These are phyloP conservation scores for Cyamopsis tetragonoloba DNA, from an alignment of 306 rosid species.

Conservation along the genomic window DNA sequence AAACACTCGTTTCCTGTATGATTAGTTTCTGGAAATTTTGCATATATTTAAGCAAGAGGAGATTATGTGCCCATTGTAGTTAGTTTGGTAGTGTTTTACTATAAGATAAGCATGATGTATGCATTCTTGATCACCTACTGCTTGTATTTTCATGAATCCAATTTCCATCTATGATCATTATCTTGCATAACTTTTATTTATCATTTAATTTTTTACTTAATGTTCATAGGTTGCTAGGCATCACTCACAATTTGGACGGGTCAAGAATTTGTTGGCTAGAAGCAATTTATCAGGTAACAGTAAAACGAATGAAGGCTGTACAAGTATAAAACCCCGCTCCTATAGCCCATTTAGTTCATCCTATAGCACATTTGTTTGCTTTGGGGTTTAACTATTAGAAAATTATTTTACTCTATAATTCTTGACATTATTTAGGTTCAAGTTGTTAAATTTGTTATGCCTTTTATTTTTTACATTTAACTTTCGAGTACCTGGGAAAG, in stretches of 20 bases:
- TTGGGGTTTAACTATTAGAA: not conserved
- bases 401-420: not conserved
- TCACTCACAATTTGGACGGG: conserved; percentile 37
- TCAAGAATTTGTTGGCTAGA: conserved; percentile 33
- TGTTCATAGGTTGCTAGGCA: conserved; percentile 59
- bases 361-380: not conserved
- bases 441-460: not conserved
- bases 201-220: conserved; percentile 1
- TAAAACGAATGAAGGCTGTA: conserved; percentile 32
- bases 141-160: not conserved
- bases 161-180: not conserved
- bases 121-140: not conserved
- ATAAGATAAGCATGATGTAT: not conserved
- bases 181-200: not conserved
- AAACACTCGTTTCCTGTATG: not conserved
- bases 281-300: conserved; percentile 33
- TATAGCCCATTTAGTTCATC: not conserved
- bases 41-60: not conserved
- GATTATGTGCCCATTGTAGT: not conserved
- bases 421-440: not conserved
- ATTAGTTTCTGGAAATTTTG: not conserved
- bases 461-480: not conserved
- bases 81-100: no score
- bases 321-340: conserved; percentile 38
- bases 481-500: not conserved